These are phyloP conservation scores for Aegilops bicornis DNA, from an alignment of 176 grass and related monocot genomes.

Conservation along the genomic window DNA sequence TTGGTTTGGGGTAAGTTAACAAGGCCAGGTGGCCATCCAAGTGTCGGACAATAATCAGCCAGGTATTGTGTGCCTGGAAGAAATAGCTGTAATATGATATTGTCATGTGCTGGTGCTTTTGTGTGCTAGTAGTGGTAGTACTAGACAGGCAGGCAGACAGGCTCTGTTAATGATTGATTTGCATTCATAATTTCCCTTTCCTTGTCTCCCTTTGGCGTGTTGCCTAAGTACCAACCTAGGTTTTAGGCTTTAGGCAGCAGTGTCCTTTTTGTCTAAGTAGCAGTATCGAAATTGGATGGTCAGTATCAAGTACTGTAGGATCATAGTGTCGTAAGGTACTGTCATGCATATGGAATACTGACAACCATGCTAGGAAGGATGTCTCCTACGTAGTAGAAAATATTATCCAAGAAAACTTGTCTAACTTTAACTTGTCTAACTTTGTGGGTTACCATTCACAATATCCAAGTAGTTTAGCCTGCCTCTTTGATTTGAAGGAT, in stretches of 20 bases:
- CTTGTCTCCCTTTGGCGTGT: neutral
- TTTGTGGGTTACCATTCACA: no score
- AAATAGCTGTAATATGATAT: conserved; percentile 37
- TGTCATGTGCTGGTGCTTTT: conserved; percentile 43
- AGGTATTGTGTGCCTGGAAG: conserved; percentile 44
- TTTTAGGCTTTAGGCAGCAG: neutral
- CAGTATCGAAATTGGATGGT: neutral
- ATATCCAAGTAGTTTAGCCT: no score
- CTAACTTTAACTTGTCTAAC: no score
- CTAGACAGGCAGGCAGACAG: conserved; percentile 24
- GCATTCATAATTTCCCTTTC: conserved; percentile 1
- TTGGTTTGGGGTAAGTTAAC: conserved; percentile 78
- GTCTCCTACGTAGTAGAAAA: no score
- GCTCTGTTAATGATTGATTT: conserved; percentile 41
- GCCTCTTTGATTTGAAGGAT: no score
- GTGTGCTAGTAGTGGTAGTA: conserved; percentile 30
- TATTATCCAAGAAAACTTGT: no score
- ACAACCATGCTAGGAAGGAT: no score
- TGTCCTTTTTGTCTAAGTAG: neutral
- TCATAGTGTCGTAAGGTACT: neutral
- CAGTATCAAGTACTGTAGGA: neutral
- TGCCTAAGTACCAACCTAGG: neutral
- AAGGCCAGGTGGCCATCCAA: conserved; percentile 51
- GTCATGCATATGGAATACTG: neutral
- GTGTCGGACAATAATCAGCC: conserved; percentile 44